Evolutionary conservation across 192 early-diverging fungal genomes (phyloP).

Genomic region (Coemansia sp.): DNA sequence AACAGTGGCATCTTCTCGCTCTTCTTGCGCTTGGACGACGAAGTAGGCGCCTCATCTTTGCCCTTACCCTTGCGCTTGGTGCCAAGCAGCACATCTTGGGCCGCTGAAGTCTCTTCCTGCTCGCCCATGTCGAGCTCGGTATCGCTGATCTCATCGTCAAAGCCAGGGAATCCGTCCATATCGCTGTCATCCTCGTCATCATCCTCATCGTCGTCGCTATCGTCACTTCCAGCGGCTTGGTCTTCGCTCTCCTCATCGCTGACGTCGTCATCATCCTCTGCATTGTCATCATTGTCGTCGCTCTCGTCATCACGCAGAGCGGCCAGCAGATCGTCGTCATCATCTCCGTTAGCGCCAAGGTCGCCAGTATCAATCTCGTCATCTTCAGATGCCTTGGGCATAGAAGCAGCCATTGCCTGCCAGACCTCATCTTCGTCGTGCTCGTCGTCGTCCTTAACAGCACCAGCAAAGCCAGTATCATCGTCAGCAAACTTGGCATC

Average conservation of each 20-base stretch:
- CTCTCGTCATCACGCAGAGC: slow-evolving; percentile 45
- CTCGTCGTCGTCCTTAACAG: slow-evolving; percentile 48
- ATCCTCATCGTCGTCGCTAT: slow-evolving; percentile 59
- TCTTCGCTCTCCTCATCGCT: slow-evolving; percentile 53
- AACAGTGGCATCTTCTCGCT: slow-evolving; percentile 65
- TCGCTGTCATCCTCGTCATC: slow-evolving; percentile 61
- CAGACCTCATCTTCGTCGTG: slow-evolving; percentile 86
- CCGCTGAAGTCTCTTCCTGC: not conserved
- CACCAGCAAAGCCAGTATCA: slow-evolving; percentile 48
- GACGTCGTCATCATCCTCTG: slow-evolving; percentile 51
- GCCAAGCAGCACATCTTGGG: slow-evolving; percentile 15
- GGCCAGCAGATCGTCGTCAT: slow-evolving; percentile 55
- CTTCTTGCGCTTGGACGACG: slow-evolving; percentile 58
- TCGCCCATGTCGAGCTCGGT: slow-evolving; percentile 15
- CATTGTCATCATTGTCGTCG: slow-evolving; percentile 28
- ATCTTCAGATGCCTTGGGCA: slow-evolving; percentile 58
- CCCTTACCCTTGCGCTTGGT: slow-evolving; percentile 47
- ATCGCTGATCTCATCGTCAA: slow-evolving; percentile 30
- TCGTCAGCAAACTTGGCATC: slow-evolving; percentile 50
- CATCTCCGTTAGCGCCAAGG: slow-evolving; percentile 53
- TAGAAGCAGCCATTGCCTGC: slow-evolving; percentile 79
- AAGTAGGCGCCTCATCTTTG: slow-evolving; percentile 11
- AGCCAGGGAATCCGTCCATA: slow-evolving; percentile 36
- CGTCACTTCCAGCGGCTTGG: slow-evolving; percentile 56
- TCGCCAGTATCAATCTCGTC: slow-evolving; percentile 52